These are phyloP conservation scores for Trametes versicolor DNA, from an alignment of 1,284 basidiomycete genomes.

Conservation along the genomic window DNA sequence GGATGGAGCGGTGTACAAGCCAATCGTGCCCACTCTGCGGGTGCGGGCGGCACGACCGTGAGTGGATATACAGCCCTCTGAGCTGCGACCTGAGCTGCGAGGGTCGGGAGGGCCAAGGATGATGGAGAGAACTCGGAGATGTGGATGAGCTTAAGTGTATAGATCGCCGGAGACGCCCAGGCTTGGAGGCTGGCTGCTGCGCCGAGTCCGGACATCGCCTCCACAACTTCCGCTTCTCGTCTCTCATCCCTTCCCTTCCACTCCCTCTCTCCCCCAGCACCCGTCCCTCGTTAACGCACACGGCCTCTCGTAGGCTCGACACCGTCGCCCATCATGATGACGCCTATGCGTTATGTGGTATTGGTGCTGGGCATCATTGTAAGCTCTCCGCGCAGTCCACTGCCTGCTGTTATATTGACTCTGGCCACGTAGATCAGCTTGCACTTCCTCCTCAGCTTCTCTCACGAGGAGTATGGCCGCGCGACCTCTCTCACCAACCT, in stretches of 20 bases:
- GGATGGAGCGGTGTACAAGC: too few species aligned
- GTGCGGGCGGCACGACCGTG: too few species aligned
- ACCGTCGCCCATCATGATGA: constrained; percentile 68
- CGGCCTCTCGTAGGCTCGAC: constrained; percentile 28
- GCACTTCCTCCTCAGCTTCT: constrained; percentile 77
- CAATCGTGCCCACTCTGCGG: too few species aligned
- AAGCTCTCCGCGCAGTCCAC: constrained; percentile 39
- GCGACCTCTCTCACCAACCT: constrained; percentile 69
- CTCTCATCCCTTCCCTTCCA: constrained; percentile 5
- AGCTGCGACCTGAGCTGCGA: too few species aligned
- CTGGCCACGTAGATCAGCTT: constrained; percentile 62
- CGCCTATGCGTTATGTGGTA: constrained; percentile 77
- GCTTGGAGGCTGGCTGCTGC: too few species aligned
- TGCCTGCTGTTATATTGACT: constrained; percentile 2
- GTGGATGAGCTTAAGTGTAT: too few species aligned
- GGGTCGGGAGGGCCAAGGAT: too few species aligned
- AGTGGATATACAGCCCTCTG: too few species aligned
- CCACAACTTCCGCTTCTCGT: too few species aligned
- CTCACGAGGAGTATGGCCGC: constrained; percentile 74
- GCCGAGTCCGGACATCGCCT: too few species aligned
- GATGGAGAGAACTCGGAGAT: too few species aligned
- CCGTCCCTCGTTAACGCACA: constrained; percentile 16
- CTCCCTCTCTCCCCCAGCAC: constrained; percentile 19
- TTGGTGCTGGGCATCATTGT: constrained; percentile 75
- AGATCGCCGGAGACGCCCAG: too few species aligned